These are phyloP conservation scores for Catenaria anguillulae DNA, from an alignment of 371 early-diverging fungal genomes.

Conservation along the genomic window DNA sequence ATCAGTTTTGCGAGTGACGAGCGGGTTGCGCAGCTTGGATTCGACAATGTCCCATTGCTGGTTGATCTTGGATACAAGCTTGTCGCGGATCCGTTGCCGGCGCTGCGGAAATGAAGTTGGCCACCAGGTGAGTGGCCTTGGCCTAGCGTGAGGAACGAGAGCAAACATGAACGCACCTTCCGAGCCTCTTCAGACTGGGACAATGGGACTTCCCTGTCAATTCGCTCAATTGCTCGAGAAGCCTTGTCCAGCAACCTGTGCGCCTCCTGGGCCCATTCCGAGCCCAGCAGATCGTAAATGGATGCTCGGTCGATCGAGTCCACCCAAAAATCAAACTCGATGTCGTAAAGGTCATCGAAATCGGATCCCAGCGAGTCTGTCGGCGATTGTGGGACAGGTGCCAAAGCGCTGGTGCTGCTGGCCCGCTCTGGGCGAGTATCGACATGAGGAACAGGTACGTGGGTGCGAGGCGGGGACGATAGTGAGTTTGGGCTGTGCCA, in stretches of 20 bases:
- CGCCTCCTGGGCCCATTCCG: not conserved
- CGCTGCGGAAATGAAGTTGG: too few relatives aligned
- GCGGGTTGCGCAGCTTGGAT: constrained; percentile 17
- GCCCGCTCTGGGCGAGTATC: too few relatives aligned
- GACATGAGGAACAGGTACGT: too few relatives aligned
- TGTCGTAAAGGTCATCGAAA: not conserved
- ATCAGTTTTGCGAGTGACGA: constrained; percentile 40
- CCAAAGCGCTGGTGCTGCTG: too few relatives aligned
- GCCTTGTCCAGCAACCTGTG: not conserved
- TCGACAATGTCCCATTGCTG: constrained; percentile 11
- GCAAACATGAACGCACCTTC: too few relatives aligned
- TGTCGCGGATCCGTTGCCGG: not conserved
- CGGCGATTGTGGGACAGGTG: too few relatives aligned
- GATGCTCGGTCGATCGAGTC: not conserved
- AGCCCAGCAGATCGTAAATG: not conserved
- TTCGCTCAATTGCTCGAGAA: not conserved
- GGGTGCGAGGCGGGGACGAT: too few relatives aligned
- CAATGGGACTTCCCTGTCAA: not conserved
- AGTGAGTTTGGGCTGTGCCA: too few relatives aligned
- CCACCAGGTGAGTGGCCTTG: too few relatives aligned
- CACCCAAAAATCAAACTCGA: constrained; percentile 1
- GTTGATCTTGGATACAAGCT: constrained; percentile 17
- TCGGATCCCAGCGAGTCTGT: too few relatives aligned
- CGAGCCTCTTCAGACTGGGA: not conserved
- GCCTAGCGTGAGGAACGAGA: too few relatives aligned